A percentile compares a stretch with the other conserved stretches of the same genome.
Conservation (phyloP, 75 land plant species). For the Chamaecyparis obtusa region DNA sequence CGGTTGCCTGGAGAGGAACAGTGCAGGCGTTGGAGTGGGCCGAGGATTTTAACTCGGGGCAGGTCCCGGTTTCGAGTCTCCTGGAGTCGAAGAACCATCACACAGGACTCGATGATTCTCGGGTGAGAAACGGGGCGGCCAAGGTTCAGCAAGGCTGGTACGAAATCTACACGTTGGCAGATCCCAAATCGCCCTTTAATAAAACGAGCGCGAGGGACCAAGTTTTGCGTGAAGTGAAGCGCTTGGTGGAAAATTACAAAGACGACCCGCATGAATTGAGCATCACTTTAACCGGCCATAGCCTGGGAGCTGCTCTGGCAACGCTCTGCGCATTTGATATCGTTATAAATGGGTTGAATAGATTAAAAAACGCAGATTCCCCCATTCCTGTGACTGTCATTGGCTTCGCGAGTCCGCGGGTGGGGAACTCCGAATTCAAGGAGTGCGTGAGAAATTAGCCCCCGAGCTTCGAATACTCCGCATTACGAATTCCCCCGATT, state of each 20-base stretch:
- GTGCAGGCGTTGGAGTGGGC: constrained; percentile 57
- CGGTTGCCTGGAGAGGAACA: constrained; percentile 82
- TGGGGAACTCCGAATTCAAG: constrained; percentile 31
- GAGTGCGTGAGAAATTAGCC: constrained; percentile 12
- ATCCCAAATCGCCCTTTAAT: constrained; percentile 15
- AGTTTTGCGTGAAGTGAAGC: constrained; percentile 34
- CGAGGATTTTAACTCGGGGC: constrained; percentile 48
- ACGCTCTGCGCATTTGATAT: constrained; percentile 38
- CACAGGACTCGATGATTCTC: neutral
- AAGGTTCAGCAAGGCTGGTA: constrained; percentile 27
- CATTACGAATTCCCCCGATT: constrained; percentile 20
- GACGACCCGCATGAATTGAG: constrained; percentile 52
- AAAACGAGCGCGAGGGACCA: constrained; percentile 20
- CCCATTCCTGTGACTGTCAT: constrained; percentile 23
- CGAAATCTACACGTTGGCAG: constrained; percentile 19
- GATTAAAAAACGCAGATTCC: neutral
- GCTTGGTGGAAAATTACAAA: constrained; percentile 48
- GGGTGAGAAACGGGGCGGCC: constrained; percentile 12
- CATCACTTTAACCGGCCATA: constrained; percentile 56
- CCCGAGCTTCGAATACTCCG: constrained; percentile 21
- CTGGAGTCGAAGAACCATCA: neutral
- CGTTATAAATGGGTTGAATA: constrained; percentile 16
- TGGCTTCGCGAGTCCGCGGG: constrained; percentile 24
- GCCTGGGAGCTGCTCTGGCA: constrained; percentile 38
- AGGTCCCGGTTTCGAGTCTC: constrained; percentile 25